Evolutionary conservation across 2,329 filamentous ascomycete species (phyloP).

Genomic region (Aquanectria penicillioides): DNA sequence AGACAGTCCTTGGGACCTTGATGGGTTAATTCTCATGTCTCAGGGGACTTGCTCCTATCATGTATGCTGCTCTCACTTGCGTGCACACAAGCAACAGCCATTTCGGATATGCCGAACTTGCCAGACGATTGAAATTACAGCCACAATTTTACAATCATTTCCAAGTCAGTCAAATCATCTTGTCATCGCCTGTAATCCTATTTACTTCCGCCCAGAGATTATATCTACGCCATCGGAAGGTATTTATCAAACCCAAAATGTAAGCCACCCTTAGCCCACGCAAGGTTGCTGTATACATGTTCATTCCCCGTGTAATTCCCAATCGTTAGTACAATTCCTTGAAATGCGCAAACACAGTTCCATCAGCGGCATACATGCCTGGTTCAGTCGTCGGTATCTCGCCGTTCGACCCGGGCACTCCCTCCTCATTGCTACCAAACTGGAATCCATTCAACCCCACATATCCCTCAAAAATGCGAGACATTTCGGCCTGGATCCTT

Average conservation of each 20-base stretch:
- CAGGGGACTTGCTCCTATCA: too few species aligned
- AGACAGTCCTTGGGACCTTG: too few species aligned
- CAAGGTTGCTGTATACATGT: background rate
- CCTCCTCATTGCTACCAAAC: conserved; percentile 41
- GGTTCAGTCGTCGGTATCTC: conserved; percentile 39
- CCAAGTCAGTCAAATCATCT: too few species aligned
- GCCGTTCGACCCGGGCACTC: conserved; percentile 32
- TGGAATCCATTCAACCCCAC: conserved; percentile 49
- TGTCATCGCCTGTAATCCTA: too few species aligned
- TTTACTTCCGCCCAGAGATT: too few species aligned
- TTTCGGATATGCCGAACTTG: too few species aligned
- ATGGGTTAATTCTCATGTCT: too few species aligned
- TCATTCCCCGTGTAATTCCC: background rate
- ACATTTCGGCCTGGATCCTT: conserved; percentile 65
- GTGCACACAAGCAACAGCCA: too few species aligned
- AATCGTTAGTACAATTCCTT: conserved; percentile 27
- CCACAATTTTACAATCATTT: too few species aligned
- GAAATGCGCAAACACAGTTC: conserved; percentile 28
- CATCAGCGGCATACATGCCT: conserved; percentile 35
- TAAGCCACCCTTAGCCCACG: too few species aligned
- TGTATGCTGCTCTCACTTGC: too few species aligned
- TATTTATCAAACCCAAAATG: conserved; percentile 1
- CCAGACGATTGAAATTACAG: too few species aligned
- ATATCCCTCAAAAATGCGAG: conserved; percentile 55
- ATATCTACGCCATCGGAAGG: background rate